phyloP scores from a whole-genome alignment of 768 basidiomycete species.

The Pleurotus pulmonarius region DNA sequence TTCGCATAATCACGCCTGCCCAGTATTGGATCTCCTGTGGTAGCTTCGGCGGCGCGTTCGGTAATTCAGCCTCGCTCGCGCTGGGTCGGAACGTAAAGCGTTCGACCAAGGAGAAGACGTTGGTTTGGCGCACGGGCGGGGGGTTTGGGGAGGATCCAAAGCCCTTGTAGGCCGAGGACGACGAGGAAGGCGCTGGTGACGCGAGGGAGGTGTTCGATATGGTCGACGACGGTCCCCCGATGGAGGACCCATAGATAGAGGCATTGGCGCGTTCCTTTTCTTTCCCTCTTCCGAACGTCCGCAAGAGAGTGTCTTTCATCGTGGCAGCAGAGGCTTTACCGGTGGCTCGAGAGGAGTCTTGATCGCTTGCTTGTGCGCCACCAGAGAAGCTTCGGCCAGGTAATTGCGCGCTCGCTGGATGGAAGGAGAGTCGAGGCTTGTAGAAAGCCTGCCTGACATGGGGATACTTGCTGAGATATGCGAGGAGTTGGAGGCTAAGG shows the following conservation, averaged over 20 bases:
- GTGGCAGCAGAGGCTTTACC: conserved; percentile 9
- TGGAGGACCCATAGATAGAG: not conserved
- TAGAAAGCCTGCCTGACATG: conserved; percentile 97
- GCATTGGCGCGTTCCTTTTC: conserved; percentile 35
- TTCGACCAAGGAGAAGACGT: conserved; percentile 95
- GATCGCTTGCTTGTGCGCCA: conserved; percentile 2
- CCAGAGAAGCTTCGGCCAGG: conserved; percentile 22
- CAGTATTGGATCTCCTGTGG: conserved; percentile 96
- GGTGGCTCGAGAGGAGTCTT: conserved; percentile 9
- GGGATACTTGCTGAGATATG: conserved; percentile 96
- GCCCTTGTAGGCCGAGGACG: conserved; percentile 7
- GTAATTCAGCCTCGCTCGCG: conserved; percentile 69
- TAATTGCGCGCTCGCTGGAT: conserved; percentile 60
- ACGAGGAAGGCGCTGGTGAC: not conserved
- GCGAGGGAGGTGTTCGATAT: not conserved
- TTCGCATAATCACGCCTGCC: conserved; percentile 99
- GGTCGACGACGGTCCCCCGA: not conserved
- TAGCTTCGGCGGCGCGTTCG: conserved; percentile 65
- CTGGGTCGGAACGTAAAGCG: conserved; percentile 94
- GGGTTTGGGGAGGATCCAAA: conserved; percentile 17
- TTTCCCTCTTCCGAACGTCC: conserved; percentile 42
- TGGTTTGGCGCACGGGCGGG: conserved; percentile 54
- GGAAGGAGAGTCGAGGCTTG: conserved; percentile 78
- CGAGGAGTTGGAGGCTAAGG: conserved; percentile 85
- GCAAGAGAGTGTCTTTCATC: conserved; percentile 34